These are phyloP conservation scores for Fermentozyma sake DNA, from an alignment of 1,139 yeast genomes.

Conservation along the genomic window DNA sequence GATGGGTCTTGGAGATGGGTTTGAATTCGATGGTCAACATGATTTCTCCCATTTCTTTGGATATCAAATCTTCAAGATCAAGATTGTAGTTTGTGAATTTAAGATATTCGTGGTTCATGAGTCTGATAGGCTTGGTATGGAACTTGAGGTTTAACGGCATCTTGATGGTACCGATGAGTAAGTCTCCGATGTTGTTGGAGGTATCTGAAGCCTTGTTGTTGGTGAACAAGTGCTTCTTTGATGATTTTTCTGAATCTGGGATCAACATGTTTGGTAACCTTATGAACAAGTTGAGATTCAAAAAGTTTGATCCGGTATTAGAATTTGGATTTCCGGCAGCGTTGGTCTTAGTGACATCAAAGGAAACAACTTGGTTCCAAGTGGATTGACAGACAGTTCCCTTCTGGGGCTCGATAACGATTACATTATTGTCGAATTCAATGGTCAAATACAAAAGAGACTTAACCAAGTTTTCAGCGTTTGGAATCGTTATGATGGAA, in stretches of 20 bases:
- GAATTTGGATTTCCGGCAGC: conserved; percentile 3
- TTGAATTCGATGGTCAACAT: conserved; percentile 75
- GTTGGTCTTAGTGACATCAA: conserved; percentile 71
- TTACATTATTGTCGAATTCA: conserved; percentile 78
- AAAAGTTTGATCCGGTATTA: conserved; percentile 36
- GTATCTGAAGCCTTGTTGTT: conserved; percentile 11
- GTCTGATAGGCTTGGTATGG: conserved; percentile 34
- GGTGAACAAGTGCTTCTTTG: conserved; percentile 26
- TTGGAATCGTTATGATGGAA: conserved; percentile 61
- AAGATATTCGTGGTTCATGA: conserved; percentile 45
- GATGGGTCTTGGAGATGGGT: conserved; percentile 55
- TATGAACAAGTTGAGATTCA: conserved; percentile 70
- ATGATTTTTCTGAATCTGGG: conserved; percentile 37
- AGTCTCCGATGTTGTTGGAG: conserved; percentile 29
- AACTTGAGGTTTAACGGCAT: conserved; percentile 38
- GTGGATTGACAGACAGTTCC: conserved; percentile 54
- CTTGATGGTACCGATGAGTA: conserved; percentile 41
- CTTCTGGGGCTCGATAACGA: conserved; percentile 74
- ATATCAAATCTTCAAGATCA: conserved; percentile 14
- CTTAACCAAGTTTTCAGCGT: conserved; percentile 42
- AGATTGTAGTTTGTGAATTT: conserved; percentile 36
- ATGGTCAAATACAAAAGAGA: conserved; percentile 64
- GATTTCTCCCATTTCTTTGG: conserved; percentile 44
- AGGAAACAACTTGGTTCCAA: conserved; percentile 86
- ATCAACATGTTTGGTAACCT: conserved; percentile 67